Conservation (phyloP, 768 basidiomycete species). For the Rhodotorula kratochvilovae region DNA sequence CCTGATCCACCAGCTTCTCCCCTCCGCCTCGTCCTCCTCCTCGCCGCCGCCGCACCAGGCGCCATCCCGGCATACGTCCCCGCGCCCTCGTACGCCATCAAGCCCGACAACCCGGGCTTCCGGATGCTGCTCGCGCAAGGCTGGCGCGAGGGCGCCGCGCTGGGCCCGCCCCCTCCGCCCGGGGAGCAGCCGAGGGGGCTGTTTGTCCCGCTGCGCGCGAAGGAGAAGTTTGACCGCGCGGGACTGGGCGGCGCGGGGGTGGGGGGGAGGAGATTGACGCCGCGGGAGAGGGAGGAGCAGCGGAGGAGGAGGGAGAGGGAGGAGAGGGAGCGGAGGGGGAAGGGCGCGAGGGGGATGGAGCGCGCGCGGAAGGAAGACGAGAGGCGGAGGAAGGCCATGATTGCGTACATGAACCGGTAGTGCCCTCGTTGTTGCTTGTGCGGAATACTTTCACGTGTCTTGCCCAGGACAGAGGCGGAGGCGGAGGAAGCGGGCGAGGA, state of each 20-base stretch:
- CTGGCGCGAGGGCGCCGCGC: slow-evolving; percentile 16
- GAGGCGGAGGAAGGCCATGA: slow-evolving; percentile 60
- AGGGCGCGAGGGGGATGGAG: slow-evolving; percentile 9
- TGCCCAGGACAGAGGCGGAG: background rate
- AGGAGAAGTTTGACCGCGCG: slow-evolving; percentile 30
- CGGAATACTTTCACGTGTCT: background rate
- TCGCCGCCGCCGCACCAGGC: background rate
- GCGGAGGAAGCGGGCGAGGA: too few species aligned
- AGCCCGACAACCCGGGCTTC: slow-evolving; percentile 1
- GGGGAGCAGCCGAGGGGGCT: slow-evolving; percentile 2
- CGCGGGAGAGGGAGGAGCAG: slow-evolving; percentile 63
- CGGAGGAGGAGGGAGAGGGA: slow-evolving; percentile 64
- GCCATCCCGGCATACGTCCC: background rate
- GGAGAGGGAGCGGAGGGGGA: slow-evolving; percentile 52
- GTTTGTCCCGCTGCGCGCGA: slow-evolving; percentile 24
- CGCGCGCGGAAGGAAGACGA: slow-evolving; percentile 1
- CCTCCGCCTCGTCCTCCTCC: background rate
- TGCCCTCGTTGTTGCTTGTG: too few species aligned
- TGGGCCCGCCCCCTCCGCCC: background rate
- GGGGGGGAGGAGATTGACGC: background rate
- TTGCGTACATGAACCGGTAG: slow-evolving; percentile 56
- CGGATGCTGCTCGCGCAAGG: slow-evolving; percentile 18
- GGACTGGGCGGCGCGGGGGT: background rate
- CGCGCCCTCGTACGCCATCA: slow-evolving; percentile 16
- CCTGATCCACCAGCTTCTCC: slow-evolving; percentile 26